Evolutionary conservation across 2,329 filamentous ascomycete genomes (phyloP), one percentile per base, ranked within the genome.

Genomic region (Byssochlamys sp.): DNA sequence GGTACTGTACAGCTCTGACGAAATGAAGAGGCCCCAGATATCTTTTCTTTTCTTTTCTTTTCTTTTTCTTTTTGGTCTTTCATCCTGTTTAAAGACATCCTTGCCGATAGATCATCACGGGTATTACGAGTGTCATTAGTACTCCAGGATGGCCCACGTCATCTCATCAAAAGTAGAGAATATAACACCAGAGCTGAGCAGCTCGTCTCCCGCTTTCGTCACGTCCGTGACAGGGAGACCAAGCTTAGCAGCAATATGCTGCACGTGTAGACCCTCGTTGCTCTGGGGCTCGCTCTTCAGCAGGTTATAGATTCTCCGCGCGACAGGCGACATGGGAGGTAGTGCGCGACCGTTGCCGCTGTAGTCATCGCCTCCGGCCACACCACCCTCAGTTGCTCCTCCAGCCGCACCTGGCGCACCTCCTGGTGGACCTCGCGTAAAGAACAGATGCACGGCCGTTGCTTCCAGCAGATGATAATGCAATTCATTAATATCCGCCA

Each of bases 161-260:
- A 89, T 82, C 67, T 97, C 92, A 74, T 97, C 91, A 57, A 95
- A 82, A 9, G 95, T 99, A 28, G 90, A 90, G 75, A 90, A 99
- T 62, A 96, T 89, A 65, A 90, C 70, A 29, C 91, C 90, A 57
- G 83, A 75, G 1, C 79, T 79, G 50, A 90, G 73, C 67, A 99
- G 74, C 74, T 97, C 91, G 65, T 96, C 90, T 9, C 88, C 84
- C n/a, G 85, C 91, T 55, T 81, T 83, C 64, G 86, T 77, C 12
- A 94, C 88, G 52, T 95, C 89, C 27, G 80, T 79, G 29, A 85
- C 75, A 7, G 86, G 80, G 74, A 96, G 75, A 6, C 82, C 79
- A 19, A 87, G 78, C 58, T 81, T 79, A 53, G 79, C 78, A 10
- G 88, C 85, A 65, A 99, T 89, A 59, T 86, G 78, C 66, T 92